Evolutionary conservation across 2,329 filamentous ascomycete genomes (phyloP), one percentile per base, ranked within the genome.

Genomic region (Botryotinia globosa): DNA sequence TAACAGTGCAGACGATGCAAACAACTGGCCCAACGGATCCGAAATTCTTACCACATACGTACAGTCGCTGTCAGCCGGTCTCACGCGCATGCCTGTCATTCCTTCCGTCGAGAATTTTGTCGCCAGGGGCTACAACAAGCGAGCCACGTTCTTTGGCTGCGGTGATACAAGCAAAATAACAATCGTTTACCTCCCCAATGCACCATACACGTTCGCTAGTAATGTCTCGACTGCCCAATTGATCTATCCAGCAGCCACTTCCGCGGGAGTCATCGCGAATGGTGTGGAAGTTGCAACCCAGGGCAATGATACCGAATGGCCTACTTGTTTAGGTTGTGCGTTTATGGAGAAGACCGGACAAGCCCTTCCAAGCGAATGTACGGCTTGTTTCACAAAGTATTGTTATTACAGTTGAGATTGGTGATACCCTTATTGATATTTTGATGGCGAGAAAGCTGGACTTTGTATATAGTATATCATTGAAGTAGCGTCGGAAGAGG

Each of bases 61-160:
- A 9, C 74, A 77, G 63, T 74, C 78, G 5, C 69, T 74, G 6
- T 71, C 73, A 48, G 64, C 71, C 1, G 73, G 74, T 14, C 71
- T 78, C 18, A 75, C 83, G 1, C 82, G 81, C 29, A 85, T 87
- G 82, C 85, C 85, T 0, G 80, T 77, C 63, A 83, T 87, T 59
- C 85, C 85, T 0, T 73, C 74, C 4, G 73, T 78, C 14, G 77
- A 77, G 1, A 77, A 77, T 0, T 82, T 81, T 10, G 82, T 85
- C 73, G 75, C 84, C 10, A 14, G 76, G 61, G 75, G 74, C 0
- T 65, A 79, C 3, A 77, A 77, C 25, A 76, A 64, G 5, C 71
- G 67, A 32, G 74, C 79, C 0, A 74, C 83, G 22, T 83, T 86
- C 76, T 86, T 86, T 72, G 85, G 85, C 25, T 86, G 85, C 37